A percentile compares a stretch with the other conserved stretches of the same genome.
phyloP scores from a whole-genome alignment of 176 grass and related monocot species.

The Saccharum spontaneum region DNA sequence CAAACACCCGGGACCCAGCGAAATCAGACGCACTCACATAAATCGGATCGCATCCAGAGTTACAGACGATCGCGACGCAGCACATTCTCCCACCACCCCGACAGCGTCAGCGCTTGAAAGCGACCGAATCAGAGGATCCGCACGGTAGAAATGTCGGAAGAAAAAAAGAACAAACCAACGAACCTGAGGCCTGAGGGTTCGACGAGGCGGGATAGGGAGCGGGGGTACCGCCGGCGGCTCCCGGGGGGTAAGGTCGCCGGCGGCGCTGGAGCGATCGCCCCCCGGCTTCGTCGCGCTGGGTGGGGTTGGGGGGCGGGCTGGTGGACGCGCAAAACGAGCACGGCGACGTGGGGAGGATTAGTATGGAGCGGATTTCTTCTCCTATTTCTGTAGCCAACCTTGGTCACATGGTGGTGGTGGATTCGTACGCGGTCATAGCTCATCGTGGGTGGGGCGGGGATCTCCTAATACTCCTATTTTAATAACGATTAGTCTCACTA shows the following conservation, averaged over 20 bases:
- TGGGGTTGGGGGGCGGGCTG: background rate
- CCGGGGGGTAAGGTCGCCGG: constrained; percentile 40
- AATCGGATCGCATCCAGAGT: background rate
- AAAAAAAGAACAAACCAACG: background rate
- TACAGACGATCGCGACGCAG: background rate
- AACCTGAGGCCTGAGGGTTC: constrained; percentile 35
- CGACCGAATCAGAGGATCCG: background rate
- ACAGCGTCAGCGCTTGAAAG: background rate
- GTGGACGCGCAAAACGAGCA: constrained; percentile 39
- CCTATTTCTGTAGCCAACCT: constrained; percentile 21
- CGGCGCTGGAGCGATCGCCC: constrained; percentile 49
- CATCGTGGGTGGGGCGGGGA: too few relatives aligned
- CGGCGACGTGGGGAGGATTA: constrained; percentile 9
- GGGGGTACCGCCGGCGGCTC: constrained; percentile 48
- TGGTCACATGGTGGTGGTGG: constrained; percentile 6
- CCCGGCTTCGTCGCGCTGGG: constrained; percentile 38
- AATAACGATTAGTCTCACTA: too few relatives aligned
- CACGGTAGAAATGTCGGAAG: background rate
- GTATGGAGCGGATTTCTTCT: background rate
- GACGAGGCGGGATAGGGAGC: background rate
- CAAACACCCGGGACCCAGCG: background rate
- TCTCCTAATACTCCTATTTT: too few relatives aligned
- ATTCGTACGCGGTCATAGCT: background rate
- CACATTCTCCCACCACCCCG: background rate
- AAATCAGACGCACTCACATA: background rate